Evolutionary conservation across 1,284 basidiomycete genomes (phyloP), one percentile per base, ranked within the genome.

Genomic region (Bondarzewia mesenterica): DNA sequence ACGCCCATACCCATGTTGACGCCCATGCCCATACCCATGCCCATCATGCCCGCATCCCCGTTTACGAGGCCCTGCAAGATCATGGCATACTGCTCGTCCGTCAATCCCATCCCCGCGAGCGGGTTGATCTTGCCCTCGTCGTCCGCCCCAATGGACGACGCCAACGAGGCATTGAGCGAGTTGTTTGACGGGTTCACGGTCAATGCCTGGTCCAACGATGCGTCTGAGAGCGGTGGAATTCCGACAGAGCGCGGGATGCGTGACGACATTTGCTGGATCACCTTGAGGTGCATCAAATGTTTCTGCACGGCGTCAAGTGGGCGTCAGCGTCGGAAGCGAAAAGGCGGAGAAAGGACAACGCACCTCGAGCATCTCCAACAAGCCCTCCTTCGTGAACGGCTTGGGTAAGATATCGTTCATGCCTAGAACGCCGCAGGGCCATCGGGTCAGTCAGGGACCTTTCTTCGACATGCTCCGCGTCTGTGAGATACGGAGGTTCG

Each of bases 361-460:
- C 48, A 87, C 85, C 71, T 98, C 93, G 52, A 98, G 82, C 81
- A 97, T 93, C 53, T 86, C 85, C 46, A 95, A 70, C 47, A 98
- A 68, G 7, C 88, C 89, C 60, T 94, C 84, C 63, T 93, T 93
- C 14, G 91, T 95, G 68, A 98, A 98, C 1, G 94, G 94, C 65
- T 98, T 98, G 7, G 93, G 89, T n/a, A 97, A 71, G 50, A 96
- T 88, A 66, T 97, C 94, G 65, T 95, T 97, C 94, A 97, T 97
- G 20, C 92, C 85, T 77, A 61, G n/a, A n/a, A n/a, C n/a, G n/a
- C n/a, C n/a, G n/a, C n/a, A n/a, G n/a, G n/a, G n/a, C 36, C 25
- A 56, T 37, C 15, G 51, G 43, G 12, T 25, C 48, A 35, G 21
- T n/a, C n/a, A n/a, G n/a, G n/a, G n/a, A n/a, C n/a, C n/a, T n/a